Base-by-base conservation (phyloP, 2,329 filamentous ascomycete genomes). In the Diplodia intermedia region DNA sequence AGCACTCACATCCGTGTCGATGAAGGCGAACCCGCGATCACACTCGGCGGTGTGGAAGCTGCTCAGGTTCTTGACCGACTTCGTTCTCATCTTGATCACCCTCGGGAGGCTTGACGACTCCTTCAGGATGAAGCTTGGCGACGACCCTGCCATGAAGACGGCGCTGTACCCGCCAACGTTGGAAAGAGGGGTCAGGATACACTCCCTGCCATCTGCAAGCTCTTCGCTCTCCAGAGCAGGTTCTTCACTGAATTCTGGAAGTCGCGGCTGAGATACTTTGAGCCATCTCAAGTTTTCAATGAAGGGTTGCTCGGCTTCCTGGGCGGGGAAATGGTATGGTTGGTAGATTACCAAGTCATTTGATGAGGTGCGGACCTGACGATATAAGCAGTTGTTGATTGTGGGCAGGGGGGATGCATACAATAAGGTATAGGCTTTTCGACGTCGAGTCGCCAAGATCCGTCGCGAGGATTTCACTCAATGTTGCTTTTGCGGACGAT, bases 331-430 rank as follows among this genome's bases (percentile, higher is more conserved):
- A 8, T 66, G 84, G 72, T 93, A 90, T 1, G 94, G 93, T 76
- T 95, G 89, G 76, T 98, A 99, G 55, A 98, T 86, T 12, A 91
- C 90, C 40, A 98, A 82, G 75, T 98, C 94, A 71, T 97, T 91
- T 69, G 88, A 90, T 11, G 87, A 85, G 60, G 92, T 92, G 62
- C 94, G 91, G 33, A 94, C 82, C 91, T 93, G 71, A 47, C 47
- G 60, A 18, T 20, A 18, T 33, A 11, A 55, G 38, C 12, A 40
- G 65, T 40, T 66, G 62, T n/a, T 29, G 31, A 29, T 2, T 3
- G 31, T 38, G 29, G 2, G 3, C 2, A 20, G 33, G 11, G 29
- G 4, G 15, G 47, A 31, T 20, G 79, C 90, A 81, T 82, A 94
- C 91, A 72, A 98, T 89, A 23, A 99, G 83, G 77, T 97, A 92